Conservation (phyloP, 345 rosid species). For the Salix arbutifolia region DNA sequence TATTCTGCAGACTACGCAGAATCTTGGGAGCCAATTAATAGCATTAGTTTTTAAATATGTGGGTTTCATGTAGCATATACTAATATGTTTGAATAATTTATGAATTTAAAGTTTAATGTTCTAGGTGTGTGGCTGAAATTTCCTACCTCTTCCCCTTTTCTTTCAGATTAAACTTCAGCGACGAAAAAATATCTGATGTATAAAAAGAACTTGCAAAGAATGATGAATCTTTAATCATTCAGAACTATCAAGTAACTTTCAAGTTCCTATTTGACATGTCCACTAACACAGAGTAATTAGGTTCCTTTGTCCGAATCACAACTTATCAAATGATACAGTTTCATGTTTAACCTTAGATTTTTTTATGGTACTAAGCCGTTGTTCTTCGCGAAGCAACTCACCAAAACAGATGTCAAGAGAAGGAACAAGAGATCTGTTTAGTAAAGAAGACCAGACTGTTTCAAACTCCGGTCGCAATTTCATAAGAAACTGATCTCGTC, state of each 20-base stretch:
- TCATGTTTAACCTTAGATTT: no score
- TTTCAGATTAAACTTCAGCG: neutral
- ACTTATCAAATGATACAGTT: no score
- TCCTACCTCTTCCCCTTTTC: neutral
- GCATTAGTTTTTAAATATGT: neutral
- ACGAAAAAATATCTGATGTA: neutral
- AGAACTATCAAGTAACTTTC: no score
- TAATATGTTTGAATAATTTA: neutral
- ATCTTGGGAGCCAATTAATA: neutral
- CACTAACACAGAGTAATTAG: neutral
- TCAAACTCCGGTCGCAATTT: no score
- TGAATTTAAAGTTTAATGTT: neutral
- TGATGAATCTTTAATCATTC: neutral
- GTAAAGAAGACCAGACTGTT: no score
- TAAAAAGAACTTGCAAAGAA: no score
- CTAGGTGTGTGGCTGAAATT: neutral
- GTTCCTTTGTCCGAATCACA: neutral
- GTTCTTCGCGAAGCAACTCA: no score
- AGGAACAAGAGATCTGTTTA: no score
- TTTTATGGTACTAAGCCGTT: no score
- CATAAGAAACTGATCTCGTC: no score
- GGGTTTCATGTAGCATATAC: neutral
- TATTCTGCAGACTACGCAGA: slow-evolving; percentile 12
- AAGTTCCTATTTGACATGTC: neutral
- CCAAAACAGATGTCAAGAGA: no score